Evolutionary conservation across 345 rosid genomes (phyloP).

Genomic region (Gynandropsis gynandra): DNA sequence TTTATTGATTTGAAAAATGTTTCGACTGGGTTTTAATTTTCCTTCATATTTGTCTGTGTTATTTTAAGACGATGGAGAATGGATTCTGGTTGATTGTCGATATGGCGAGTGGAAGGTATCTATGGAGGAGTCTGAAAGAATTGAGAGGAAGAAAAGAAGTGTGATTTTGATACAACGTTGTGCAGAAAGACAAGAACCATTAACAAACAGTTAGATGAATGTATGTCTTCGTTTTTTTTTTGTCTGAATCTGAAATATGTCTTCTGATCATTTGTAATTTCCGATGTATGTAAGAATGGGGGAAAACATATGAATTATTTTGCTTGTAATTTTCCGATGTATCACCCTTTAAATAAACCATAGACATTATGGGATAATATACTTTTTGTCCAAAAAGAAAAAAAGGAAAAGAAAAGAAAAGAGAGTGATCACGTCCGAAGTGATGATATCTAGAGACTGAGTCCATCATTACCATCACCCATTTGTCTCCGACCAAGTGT

Average conservation of each 20-base stretch:
- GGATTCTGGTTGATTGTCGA: constrained; percentile 84
- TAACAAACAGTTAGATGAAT: constrained; percentile 7
- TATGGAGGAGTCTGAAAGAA: constrained; percentile 68
- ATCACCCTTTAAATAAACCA: too few species aligned
- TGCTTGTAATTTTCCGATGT: too few species aligned
- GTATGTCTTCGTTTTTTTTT: constrained; percentile 1
- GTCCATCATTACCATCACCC: constrained; percentile 15
- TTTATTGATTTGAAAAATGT: constrained; percentile 4
- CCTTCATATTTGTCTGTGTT: constrained; percentile 9
- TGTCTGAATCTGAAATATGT: constrained; percentile 9
- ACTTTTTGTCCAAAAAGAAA: too few species aligned
- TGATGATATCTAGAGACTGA: constrained; percentile 3
- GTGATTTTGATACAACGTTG: not conserved
- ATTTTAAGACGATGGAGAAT: constrained; percentile 42
- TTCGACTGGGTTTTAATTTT: not conserved
- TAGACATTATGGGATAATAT: too few species aligned
- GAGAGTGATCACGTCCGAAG: too few species aligned
- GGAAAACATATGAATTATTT: too few species aligned
- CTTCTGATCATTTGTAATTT: constrained; percentile 11
- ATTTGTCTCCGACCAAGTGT: constrained; percentile 5
- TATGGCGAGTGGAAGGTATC: constrained; percentile 84
- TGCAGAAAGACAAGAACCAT: constrained; percentile 13
- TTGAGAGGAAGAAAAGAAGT: constrained; percentile 30
- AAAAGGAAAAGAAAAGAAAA: too few species aligned
- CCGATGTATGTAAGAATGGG: constrained; percentile 8